Evolutionary conservation across 495 filamentous ascomycete genomes (phyloP).

Genomic region (Rusavskia elegans): DNA sequence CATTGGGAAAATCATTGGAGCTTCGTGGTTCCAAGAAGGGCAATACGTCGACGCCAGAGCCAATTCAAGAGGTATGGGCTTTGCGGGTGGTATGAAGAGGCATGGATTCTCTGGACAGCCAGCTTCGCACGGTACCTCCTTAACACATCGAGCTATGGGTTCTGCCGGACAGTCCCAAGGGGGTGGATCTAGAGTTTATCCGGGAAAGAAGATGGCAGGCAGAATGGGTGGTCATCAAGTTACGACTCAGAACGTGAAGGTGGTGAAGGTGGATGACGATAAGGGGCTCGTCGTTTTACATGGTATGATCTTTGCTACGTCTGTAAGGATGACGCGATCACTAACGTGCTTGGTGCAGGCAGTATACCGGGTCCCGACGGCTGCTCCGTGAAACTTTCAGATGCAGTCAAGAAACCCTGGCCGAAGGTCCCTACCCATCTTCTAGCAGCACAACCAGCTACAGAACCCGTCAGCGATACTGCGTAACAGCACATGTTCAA

Average conservation of each 20-base stretch:
- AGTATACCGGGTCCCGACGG: slow-evolving; percentile 73
- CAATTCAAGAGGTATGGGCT: slow-evolving; percentile 71
- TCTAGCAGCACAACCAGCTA: neutral
- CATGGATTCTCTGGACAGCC: slow-evolving; percentile 78
- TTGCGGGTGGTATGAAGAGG: slow-evolving; percentile 94
- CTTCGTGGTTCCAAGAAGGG: slow-evolving; percentile 78
- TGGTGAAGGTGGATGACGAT: slow-evolving; percentile 70
- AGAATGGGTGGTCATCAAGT: slow-evolving; percentile 79
- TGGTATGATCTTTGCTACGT: slow-evolving; percentile 29
- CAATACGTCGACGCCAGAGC: slow-evolving; percentile 78
- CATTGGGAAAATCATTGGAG: slow-evolving; percentile 55
- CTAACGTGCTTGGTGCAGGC: slow-evolving; percentile 28
- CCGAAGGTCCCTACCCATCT: slow-evolving; percentile 27
- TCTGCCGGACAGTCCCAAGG: slow-evolving; percentile 77
- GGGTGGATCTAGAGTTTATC: slow-evolving; percentile 76
- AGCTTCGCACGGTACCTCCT: slow-evolving; percentile 85
- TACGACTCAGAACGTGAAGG: slow-evolving; percentile 78
- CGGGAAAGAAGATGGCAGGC: slow-evolving; percentile 95
- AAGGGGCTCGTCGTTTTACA: slow-evolving; percentile 79
- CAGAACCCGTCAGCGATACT: neutral
- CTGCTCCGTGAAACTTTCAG: slow-evolving; percentile 66
- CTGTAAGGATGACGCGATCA: neutral
- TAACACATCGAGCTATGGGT: slow-evolving; percentile 81
- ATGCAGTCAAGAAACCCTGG: slow-evolving; percentile 84
- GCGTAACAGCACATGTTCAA: neutral